Evolutionary conservation across 108 stramenopile genomes (phyloP), one percentile per base, ranked within the genome.

Genomic region (Skeletonema potamos): DNA sequence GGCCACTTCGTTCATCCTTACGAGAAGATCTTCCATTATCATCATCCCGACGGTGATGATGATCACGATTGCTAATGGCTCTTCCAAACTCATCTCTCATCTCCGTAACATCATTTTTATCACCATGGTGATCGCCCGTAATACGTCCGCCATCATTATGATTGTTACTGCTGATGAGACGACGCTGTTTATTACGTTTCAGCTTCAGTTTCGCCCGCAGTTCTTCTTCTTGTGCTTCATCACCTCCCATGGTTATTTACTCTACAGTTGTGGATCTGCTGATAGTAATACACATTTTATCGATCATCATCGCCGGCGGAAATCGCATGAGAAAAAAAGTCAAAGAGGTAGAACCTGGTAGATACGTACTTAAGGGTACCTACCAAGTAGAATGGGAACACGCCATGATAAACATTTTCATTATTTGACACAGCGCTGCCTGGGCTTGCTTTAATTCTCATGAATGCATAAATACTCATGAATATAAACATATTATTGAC

Each of bases 21-120:
- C 64, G 30, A 15, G 27, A 27, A 24, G 28, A 8, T 39, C 27
- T 54, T n/a, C 17, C 34, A 37, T 58, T 29, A 22, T 58, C 34
- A 20, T 64, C 64, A 58, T 33, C 18, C 36, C 26, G 12, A 39
- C 11, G 56, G 17, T 33, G 65, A 54, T 54, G 48, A 66, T 54
- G 17, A 54, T 17, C 18, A 30, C 41, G 41, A 26, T 15, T 18
- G 26, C 30, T 13, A 22, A 71, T 44, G 3, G 63, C 70, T 28
- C 76, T 70, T 11, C 76, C 76, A 55, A 76, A 76, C 27, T 76
- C 76, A 46, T 76, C 76, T 27, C 68, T 24, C 18, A 20, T 54
- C 10, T 24, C 48, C 3, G 26, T 36, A 2, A 2, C 5, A 17
- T 3, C 4, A 36, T 62, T 36, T 18, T 66, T 54, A 58, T 68